Evolutionary conservation across 495 filamentous ascomycete species (phyloP), one percentile per base, ranked within the genome.

Genomic region (Xylaria flabelliformis): DNA sequence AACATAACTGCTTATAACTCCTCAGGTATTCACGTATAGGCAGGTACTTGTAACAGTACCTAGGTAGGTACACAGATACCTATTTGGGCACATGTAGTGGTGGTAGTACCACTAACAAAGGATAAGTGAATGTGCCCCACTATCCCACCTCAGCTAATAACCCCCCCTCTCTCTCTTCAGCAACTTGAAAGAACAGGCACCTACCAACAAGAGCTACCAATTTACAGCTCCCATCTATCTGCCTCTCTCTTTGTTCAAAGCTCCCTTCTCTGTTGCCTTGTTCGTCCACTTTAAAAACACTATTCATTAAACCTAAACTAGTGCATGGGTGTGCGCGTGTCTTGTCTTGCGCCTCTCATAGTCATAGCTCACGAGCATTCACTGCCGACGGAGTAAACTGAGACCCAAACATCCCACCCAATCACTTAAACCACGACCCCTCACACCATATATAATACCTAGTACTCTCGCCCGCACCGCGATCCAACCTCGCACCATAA

Each of bases 341-440:
- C 24, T 39, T 8, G 34, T n/a, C 48, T 67, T 13, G 48, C 50
- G 34, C n/a, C 32, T 51, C 3, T 51, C 9, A n/a, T 56, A 29
- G 58, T 21, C 32, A 12, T 39, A 39, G 19, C 58, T 21, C 15
- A 12, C 58, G 39, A 41, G 12, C 39, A 41, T 13, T 61, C 32
- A 24, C 19, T 67, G 32, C 64, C 34, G 64, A 24, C 46, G 36
- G 17, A 67, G 29, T 41, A 29, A 51, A n/a, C 53, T 61, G 55
- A 66, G 50, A 55, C 71, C 62, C 26, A 59, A 62, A 24, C 58
- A 72, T 36, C 34, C 24, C 65, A 51, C 65, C 48, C 70, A 67
- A 56, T 67, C 50, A 56, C 48, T 56, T 34, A 29, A 56, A 55
- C 65, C 4, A 8, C 36, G 34, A 67, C 65, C 65, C 65, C 50